Evolutionary conservation across 164 flowering plant species (phyloP), one percentile per base, ranked within the genome.

Genomic region (Magnolia sinica): DNA sequence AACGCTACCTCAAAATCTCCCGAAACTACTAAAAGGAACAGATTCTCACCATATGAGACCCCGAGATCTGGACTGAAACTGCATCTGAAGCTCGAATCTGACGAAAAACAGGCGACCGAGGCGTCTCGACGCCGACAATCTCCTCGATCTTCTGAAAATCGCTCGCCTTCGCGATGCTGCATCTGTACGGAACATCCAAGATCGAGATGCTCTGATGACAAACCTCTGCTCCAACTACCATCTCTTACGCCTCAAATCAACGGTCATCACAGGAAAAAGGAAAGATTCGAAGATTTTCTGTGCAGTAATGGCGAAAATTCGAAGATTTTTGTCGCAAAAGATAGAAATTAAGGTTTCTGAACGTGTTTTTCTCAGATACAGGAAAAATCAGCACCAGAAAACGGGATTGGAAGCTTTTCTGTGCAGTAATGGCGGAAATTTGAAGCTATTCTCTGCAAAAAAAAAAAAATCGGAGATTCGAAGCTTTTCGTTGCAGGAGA

Each of bases 221-320:
- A 3, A 75, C 50, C 1, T 75, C 77, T 27, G 77, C 77, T 75
- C 50, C 71, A 68, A 76, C 13, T 29, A 58, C 73, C 74, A 50
- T 71, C 45, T 64, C 65, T 80, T 76, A 7, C 82, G 83, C n/a
- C 82, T 74, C 31, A 79, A 79, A 22, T 79, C 82, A 6, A 69
- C 19, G 9, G 72, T 76, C 31, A 86, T 49, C 37, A 49, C 73
- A 50, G 14, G 24, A 8, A 50, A 20, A 19, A 20, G 73, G 27
- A 11, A 29, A 8, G 23, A 31, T 22, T 29, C 49, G 19, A 68
- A 68, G 49, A 11, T 29, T 29, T 68, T 13, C 19, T 29, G 23
- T 10, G n/a, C 16, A 29, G 49, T 22, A 68, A 24, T 29, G 13
- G 70, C 70, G 18, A 29, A 13, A 49, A 31, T 68, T 68, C 71